phyloP scores from a whole-genome alignment of 1,284 basidiomycete species.

The Amylostereum chailletii region DNA sequence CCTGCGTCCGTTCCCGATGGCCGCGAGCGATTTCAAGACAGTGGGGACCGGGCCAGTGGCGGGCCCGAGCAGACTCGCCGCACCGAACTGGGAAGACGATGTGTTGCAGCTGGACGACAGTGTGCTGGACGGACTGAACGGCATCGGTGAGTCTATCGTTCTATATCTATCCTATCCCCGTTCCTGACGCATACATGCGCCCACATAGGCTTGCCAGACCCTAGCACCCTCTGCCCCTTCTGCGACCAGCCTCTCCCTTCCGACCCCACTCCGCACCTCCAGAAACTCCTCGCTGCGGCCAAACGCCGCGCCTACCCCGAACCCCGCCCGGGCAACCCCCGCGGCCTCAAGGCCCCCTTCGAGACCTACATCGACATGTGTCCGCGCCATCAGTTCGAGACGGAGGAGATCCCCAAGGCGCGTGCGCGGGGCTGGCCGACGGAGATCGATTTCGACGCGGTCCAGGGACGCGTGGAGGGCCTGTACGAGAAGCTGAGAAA shows the following conservation, averaged over 20 bases:
- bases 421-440: constrained; percentile 66
- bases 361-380: constrained; percentile 57
- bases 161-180: not conserved
- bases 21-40: not conserved
- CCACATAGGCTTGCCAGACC: constrained; percentile 41
- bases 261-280: constrained; percentile 51
- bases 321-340: constrained; percentile 58
- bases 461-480: constrained; percentile 42
- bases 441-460: constrained; percentile 49
- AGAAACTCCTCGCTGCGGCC: constrained; percentile 41
- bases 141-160: constrained; percentile 1
- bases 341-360: constrained; percentile 59
- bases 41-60: not conserved
- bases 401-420: constrained; percentile 59
- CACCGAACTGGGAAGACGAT: not conserved
- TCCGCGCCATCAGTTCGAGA: constrained; percentile 70
- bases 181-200: constrained; percentile 22
- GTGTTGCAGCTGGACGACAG: not conserved
- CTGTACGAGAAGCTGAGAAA: constrained; percentile 22
- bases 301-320: constrained; percentile 44
- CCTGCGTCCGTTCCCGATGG: constrained; percentile 11
- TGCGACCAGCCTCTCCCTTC: constrained; percentile 63
- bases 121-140: not conserved
- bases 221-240: constrained; percentile 64
- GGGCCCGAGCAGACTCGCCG: not conserved